Base-by-base conservation (phyloP, 2,329 filamentous ascomycete genomes). In the Aspergillus unguis region DNA sequence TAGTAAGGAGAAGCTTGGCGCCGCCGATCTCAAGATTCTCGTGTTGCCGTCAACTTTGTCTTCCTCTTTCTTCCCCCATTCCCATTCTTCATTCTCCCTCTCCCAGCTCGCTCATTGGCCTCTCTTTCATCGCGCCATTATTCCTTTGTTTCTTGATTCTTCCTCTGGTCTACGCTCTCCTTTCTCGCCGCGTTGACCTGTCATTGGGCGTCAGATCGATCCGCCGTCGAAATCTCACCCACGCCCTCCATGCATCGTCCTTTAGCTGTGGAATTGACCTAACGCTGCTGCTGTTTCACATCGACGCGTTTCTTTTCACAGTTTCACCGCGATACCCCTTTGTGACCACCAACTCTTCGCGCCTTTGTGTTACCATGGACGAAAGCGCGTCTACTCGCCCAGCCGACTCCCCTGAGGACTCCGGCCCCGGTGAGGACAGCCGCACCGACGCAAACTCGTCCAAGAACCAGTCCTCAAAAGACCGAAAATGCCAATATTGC, bases 401-500 rank as follows among this genome's bases (percentile, higher is more conserved):
- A 63, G 60, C 66, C 52, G 71, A 75, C 43, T 65, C 69, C 28
- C 64, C 70, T 40, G 67, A 70, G 49, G 68, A 72, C 47, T 73
- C 75, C 55, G 70, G 71, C 51, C 69, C 63, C 32, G 71, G 68
- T 26, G 66, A 71, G 35, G 64, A 66, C 32, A 60, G 61, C 26
- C 62, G 66, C 25, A 58, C 63, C 40, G 64, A 66, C 38, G 63
- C 67, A 17, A 60, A 63, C 38, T 50, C 59, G 4, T 51, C 55
- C 43, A 73, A 72, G 60, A 69, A 71, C 51, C 70, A 75, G 48
- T 80, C 87, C 11, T 72, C 80, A 54, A 97, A 97, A 73, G 92
- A 97, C 75, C 90, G 89, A 67, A 85, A 80, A 58, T 96, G 92
- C 70, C 88, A 86, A 33, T 97, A 90, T 75, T 97, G 92, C 71